Evolutionary conservation across 495 filamentous ascomycete species (phyloP).

Genomic region (Achaetomiella virescens): DNA sequence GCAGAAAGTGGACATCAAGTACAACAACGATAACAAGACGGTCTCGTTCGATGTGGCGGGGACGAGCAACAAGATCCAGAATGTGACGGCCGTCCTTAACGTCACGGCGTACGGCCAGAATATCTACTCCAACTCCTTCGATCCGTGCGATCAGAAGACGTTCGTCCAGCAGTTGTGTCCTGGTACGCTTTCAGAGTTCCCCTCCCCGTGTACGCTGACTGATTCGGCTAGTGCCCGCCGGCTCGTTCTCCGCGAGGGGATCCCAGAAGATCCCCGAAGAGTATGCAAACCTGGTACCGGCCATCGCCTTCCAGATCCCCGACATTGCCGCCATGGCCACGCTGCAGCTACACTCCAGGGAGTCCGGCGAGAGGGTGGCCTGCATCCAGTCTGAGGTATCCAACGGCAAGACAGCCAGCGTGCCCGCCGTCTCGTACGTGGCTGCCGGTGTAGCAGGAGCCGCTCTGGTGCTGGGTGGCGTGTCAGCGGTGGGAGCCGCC

Average conservation of each 20-base stretch:
- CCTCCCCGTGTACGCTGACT: constrained; percentile 25
- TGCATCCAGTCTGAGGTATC: constrained; percentile 76
- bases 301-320: constrained; percentile 85
- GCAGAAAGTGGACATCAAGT: constrained; percentile 67
- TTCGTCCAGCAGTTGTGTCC: constrained; percentile 74
- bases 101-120: constrained; percentile 83
- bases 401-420: constrained; percentile 75
- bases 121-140: constrained; percentile 73
- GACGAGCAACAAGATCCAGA: constrained; percentile 63
- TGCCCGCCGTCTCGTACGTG: constrained; percentile 75
- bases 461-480: constrained; percentile 66
- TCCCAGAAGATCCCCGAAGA: constrained; percentile 58
- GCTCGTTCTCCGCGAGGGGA: constrained; percentile 67
- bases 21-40: constrained; percentile 62
- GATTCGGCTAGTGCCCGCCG: constrained; percentile 55
- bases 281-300: constrained; percentile 70
- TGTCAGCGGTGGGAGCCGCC: constrained; percentile 63
- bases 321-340: constrained; percentile 86
- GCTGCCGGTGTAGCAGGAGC: constrained; percentile 84
- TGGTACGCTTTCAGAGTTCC: constrained; percentile 44
- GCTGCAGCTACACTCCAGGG: constrained; percentile 61
- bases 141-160: constrained; percentile 65
- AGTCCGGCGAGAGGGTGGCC: constrained; percentile 58
- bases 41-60: constrained; percentile 82
- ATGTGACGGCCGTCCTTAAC: constrained; percentile 71